Conservation (phyloP, 441 rosid genomes). For the Daphne laureola region DNA sequence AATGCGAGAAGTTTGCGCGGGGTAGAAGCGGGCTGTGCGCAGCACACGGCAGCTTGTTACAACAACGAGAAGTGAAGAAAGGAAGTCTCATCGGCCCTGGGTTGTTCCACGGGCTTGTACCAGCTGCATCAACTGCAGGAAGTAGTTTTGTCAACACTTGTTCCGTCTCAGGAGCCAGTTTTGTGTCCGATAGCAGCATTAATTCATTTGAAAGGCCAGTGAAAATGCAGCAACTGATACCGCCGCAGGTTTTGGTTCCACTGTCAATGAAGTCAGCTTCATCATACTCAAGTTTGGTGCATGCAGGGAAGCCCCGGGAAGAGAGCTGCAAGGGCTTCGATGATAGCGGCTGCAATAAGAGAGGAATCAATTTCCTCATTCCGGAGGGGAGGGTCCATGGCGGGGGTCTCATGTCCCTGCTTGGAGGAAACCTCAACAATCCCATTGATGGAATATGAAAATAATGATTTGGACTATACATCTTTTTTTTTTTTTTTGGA, state of each 20-base stretch:
- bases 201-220: conserved; percentile 45
- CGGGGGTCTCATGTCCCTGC: conserved; percentile 85
- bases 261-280: conserved; percentile 66
- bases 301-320: conserved; percentile 34
- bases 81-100: conserved; percentile 63
- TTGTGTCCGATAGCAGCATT: conserved; percentile 42
- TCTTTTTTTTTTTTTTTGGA: conserved; percentile 10
- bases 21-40: conserved; percentile 92
- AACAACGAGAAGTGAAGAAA: conserved; percentile 34
- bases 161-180: conserved; percentile 54
- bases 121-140: conserved; percentile 38
- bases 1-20: conserved; percentile 91
- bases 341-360: conserved; percentile 20
- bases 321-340: conserved; percentile 17
- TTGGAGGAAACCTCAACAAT: conserved; percentile 56
- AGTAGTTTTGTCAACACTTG: conserved; percentile 45
- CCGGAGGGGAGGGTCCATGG: conserved; percentile 99
- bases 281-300: conserved; percentile 24
- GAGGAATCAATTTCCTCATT: conserved; percentile 40
- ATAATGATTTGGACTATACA: conserved; percentile 9
- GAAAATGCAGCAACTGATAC: conserved; percentile 60
- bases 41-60: conserved; percentile 74
- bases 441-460: conserved; percentile 43
- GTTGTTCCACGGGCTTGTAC: conserved; percentile 78
- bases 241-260: conserved; percentile 84